Evolutionary conservation across 2,329 filamentous ascomycete species (phyloP).

Genomic region (Ophiocordyceps camponoti-leonardi): DNA sequence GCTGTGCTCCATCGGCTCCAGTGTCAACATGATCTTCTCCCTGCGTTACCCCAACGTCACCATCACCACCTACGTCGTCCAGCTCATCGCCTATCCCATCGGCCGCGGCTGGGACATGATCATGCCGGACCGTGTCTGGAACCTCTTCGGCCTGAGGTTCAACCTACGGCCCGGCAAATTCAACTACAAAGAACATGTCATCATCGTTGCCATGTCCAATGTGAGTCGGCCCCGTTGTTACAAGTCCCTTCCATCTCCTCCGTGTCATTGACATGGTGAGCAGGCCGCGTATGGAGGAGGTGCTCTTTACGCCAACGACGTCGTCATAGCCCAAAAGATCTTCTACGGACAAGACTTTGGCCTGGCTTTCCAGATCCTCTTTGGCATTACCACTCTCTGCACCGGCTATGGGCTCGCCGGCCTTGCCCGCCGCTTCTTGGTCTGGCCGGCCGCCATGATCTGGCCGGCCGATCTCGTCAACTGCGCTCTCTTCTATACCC

Average conservation of each 20-base stretch:
- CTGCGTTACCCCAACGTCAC: constrained; percentile 40
- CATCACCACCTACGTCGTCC: constrained; percentile 44
- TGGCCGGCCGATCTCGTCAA: constrained; percentile 39
- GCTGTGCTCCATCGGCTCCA: constrained; percentile 44
- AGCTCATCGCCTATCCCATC: constrained; percentile 43
- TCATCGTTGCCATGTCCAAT: constrained; percentile 48
- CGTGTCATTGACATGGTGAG: background rate
- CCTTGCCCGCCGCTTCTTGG: constrained; percentile 33
- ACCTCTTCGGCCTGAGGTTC: constrained; percentile 33
- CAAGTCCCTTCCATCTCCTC: background rate
- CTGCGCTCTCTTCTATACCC: constrained; percentile 30
- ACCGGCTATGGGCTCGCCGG: constrained; percentile 42
- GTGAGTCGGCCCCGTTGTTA: constrained; percentile 20
- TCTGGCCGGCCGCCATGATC: constrained; percentile 38
- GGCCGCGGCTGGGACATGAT: constrained; percentile 36
- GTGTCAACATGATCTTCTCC: constrained; percentile 43
- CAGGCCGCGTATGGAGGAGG: constrained; percentile 40
- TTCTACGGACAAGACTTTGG: constrained; percentile 40
- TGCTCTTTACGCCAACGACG: constrained; percentile 36
- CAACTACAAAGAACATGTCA: constrained; percentile 44
- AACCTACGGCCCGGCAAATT: constrained; percentile 40
- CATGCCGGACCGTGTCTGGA: constrained; percentile 34
- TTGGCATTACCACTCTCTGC: constrained; percentile 35
- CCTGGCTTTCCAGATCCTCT: constrained; percentile 34
- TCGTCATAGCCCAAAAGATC: constrained; percentile 30